Conservation (phyloP, 331 rosid species). For the Acacia concinna region DNA sequence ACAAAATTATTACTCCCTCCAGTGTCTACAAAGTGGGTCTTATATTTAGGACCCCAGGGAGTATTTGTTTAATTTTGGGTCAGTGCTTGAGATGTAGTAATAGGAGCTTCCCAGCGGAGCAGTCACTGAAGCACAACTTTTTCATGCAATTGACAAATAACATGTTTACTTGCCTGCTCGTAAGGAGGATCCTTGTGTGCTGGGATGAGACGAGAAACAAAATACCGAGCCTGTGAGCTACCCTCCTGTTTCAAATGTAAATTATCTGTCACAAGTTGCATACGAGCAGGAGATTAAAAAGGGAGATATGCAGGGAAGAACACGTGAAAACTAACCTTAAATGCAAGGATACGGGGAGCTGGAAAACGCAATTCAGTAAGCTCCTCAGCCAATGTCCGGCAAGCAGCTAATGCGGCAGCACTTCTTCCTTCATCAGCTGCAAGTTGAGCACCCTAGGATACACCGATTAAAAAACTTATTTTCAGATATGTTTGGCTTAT, state of each 20-base stretch:
- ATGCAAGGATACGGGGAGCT: conserved; percentile 97
- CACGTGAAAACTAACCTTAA: conserved; percentile 58
- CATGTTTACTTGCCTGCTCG: conserved; percentile 73
- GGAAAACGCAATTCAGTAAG: conserved; percentile 88
- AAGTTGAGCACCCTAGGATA: conserved; percentile 86
- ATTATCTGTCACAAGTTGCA: conserved; percentile 18
- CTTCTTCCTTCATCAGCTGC: conserved; percentile 86
- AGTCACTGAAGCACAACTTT: neutral
- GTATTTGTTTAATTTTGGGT: neutral
- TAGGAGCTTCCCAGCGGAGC: neutral
- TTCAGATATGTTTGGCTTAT: neutral
- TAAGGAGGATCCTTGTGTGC: conserved; percentile 99
- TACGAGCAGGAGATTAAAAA: conserved; percentile 22
- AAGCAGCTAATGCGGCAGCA: conserved; percentile 95
- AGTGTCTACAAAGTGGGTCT: too few species aligned
- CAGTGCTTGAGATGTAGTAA: neutral
- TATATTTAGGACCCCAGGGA: too few species aligned
- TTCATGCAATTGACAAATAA: neutral
- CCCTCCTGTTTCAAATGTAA: conserved; percentile 75
- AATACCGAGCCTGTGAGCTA: conserved; percentile 95
- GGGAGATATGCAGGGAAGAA: neutral
- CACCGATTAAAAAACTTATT: conserved; percentile 25
- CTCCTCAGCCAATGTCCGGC: conserved; percentile 98
- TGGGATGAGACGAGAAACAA: conserved; percentile 90
- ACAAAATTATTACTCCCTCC: neutral